Base-by-base conservation (phyloP, 352 stramenopile species). In the Phytopythium kandeliae region DNA sequence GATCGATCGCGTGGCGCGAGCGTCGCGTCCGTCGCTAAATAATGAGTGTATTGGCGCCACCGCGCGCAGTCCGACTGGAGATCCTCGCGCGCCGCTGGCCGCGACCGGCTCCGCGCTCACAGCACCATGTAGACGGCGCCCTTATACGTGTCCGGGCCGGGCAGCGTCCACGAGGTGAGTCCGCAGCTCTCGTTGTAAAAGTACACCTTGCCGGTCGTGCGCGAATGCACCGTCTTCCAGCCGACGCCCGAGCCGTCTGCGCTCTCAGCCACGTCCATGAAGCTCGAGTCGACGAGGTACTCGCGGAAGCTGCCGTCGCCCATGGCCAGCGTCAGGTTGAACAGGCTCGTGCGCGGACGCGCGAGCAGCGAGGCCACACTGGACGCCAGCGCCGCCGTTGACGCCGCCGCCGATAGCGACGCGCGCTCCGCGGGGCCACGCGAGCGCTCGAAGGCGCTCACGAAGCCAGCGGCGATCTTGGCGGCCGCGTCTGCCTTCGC, bases 101-200 rank as follows among this genome's bases (percentile, higher is more conserved):
- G n/a, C 17, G 7, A 17, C 36, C 17, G 36, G 11, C 38, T 22
- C 30, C n/a, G 41, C 47, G 38, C 51, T 54, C 84, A 91, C 40
- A 92, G 64, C 55, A 92, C 78, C 66, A 86, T 87, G 55, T 92
- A 92, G 56, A 72, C 64, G 55, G 65, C 74, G 54, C 64, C 71
- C 34, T 51, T 63, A 56, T 69, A 74, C 43, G 74, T 71, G 59
- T 89, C 74, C 2, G 77, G 65, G 33, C 67, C 65, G 15, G 81
- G 81, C 45, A 89, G 51, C 19, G 81, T 92, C 81, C 81, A 92
- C 22, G 78, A 89, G 54, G 81, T 85, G 58, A 82, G 67, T 41
- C 76, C 76, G 51, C 73, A 86, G 35, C 69, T 76, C 48, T 82
- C 71, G 68, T 92, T 89, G 72, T 86, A 92, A 57, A 78, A 92